These are phyloP conservation scores for Euphorbia corollata DNA, from an alignment of 441 rosid species.

Conservation along the genomic window DNA sequence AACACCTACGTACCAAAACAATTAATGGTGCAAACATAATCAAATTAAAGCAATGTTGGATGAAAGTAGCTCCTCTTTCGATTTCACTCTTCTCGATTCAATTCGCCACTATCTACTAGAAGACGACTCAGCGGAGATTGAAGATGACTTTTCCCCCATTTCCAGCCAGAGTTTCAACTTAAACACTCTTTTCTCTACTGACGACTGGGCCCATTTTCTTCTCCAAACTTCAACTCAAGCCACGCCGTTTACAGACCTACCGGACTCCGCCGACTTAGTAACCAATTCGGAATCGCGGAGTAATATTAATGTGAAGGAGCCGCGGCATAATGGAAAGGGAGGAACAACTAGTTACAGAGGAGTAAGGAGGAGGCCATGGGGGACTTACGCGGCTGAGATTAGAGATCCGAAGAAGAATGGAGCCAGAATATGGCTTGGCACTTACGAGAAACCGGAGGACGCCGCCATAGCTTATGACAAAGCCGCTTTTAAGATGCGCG, in stretches of 20 bases:
- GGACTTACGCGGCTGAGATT: conserved; percentile 54
- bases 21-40: too few species aligned
- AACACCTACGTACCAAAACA: too few species aligned
- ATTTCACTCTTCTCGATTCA: conserved; percentile 17
- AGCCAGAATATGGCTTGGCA: conserved; percentile 46
- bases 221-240: not conserved
- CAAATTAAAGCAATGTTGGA: not conserved
- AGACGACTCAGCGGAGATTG: conserved; percentile 11
- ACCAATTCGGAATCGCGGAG: not conserved
- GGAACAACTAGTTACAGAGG: conserved; percentile 19
- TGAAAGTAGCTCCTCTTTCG: not conserved
- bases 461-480: conserved; percentile 47
- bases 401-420: conserved; percentile 46
- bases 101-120: conserved; percentile 22
- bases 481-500: conserved; percentile 47
- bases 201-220: conserved; percentile 25
- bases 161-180: conserved; percentile 14
- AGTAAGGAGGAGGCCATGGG: conserved; percentile 61
- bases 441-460: conserved; percentile 42
- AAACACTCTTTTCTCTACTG: conserved; percentile 12
- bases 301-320: not conserved
- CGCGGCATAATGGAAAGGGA: not conserved
- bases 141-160: not conserved
- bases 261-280: not conserved
- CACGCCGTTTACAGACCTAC: not conserved